Base-by-base conservation (phyloP, 1,284 basidiomycete genomes). In the Tetrapyrgos nigripes region DNA sequence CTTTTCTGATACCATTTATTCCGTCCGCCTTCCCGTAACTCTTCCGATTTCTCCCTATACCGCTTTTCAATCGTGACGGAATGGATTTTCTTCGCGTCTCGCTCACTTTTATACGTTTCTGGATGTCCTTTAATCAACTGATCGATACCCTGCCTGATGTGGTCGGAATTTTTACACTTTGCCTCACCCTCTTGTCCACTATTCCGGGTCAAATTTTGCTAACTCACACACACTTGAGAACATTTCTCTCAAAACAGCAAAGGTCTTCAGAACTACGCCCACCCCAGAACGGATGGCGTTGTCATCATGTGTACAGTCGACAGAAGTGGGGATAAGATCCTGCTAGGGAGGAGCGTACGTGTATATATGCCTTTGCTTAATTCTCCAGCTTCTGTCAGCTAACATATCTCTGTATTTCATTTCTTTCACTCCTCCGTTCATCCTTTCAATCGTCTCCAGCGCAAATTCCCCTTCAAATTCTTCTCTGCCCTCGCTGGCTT, bases 401-500 rank as follows among this genome's bases (percentile, higher is more conserved):
- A 11, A 37, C 53, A 13, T 54, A 33, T 33, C 14, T 14, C 8
- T 33, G 8, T 14, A 33, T 14, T 8, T 14, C 31, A 8, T 33
- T 37, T 14, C 45, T 46, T 43, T 51, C 28, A 57, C 24, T 26
- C 31, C 19, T 58, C 35, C 43, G 21, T 13, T 54, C 28, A 27
- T 26, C 46, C 53, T 23, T 37, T 47, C 31, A 45, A 11, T n/a
- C 14, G 8, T 33, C 31, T 50, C 28, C 70, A 91, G 88, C 87
- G 81, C 76, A 86, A 82, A 65, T 92, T 86, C 71, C 88, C 88
- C 1, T 76, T 75, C 0, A 86, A 80, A 46, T 91, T 92, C 74
- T 97, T 94, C 75, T 96, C 93, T 4, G 93, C 93, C 52, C 76
- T 97, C 21, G 94, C 94, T 1, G 95, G 95, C 1, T 97, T 97